phyloP scores from a whole-genome alignment of 2,329 filamentous ascomycete species.

The Penicillium sp. region DNA sequence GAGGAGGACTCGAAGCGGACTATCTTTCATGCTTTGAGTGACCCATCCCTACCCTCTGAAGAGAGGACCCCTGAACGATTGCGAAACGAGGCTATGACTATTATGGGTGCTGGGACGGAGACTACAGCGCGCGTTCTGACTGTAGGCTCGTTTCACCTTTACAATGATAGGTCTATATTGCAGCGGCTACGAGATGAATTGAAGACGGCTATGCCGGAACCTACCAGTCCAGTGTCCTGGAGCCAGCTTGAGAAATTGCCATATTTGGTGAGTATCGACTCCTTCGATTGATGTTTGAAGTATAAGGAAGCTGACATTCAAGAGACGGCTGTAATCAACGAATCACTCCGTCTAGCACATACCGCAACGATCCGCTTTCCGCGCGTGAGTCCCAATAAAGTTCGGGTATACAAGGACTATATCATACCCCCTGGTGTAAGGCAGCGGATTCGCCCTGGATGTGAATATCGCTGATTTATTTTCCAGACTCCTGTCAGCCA shows the following conservation, averaged over 20 bases:
- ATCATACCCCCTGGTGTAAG: conserved; percentile 7
- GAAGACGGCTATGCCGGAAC: conserved; percentile 8
- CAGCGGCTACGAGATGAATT: conserved; percentile 19
- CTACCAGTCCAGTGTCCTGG: conserved; percentile 4
- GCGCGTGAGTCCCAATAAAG: conserved; percentile 2
- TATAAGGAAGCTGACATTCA: not conserved
- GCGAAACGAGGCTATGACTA: conserved; percentile 18
- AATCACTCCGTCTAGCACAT: conserved; percentile 12
- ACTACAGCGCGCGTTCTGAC: conserved; percentile 22
- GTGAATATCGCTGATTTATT: not conserved
- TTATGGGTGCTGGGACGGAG: conserved; percentile 27
- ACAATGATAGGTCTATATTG: conserved; percentile 14
- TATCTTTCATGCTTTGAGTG: conserved; percentile 31
- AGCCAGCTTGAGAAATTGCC: conserved; percentile 22
- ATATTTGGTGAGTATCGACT: conserved; percentile 7
- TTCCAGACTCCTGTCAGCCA: conserved; percentile 1
- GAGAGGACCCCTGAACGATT: conserved; percentile 34
- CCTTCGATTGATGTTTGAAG: not conserved
- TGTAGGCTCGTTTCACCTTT: conserved; percentile 18
- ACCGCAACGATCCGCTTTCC: not conserved
- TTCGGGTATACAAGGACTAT: not conserved
- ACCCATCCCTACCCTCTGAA: conserved; percentile 32
- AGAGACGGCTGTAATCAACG: conserved; percentile 14
- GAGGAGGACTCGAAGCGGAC: conserved; percentile 3
- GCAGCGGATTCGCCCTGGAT: not conserved